Percentiles rank a stretch among this genome's conserved stretches.
Conservation (phyloP, 148 eudicot genomes). For the Vaccinium myrtillus region DNA sequence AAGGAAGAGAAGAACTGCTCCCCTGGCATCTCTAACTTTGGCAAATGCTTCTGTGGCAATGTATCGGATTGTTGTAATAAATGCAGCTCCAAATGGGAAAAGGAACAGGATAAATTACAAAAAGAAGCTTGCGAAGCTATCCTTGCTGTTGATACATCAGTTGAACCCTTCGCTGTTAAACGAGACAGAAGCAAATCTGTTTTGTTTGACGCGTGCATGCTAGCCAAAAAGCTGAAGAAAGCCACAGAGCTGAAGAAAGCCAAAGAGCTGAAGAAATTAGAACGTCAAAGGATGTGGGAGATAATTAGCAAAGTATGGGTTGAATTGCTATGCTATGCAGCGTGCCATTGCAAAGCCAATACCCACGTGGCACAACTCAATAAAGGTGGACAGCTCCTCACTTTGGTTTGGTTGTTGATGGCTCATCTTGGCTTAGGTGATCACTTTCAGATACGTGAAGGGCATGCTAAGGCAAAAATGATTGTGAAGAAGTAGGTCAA, state of each 20-base stretch:
- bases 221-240: conserved; percentile 16
- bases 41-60: background rate
- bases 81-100: background rate
- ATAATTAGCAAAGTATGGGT: conserved; percentile 27
- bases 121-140: background rate
- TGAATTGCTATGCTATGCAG: conserved; percentile 15
- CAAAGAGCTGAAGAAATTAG: background rate
- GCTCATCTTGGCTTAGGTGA: no score
- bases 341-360: conserved; percentile 1
- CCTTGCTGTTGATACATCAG: background rate
- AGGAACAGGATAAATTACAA: background rate
- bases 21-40: background rate
- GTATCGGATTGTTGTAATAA: background rate
- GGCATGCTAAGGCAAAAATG: background rate
- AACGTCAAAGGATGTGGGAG: background rate
- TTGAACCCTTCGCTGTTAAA: conserved; percentile 3
- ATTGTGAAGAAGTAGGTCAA: background rate
- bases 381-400: conserved; percentile 21
- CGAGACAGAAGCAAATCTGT: conserved; percentile 21
- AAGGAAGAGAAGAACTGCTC: background rate
- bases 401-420: conserved; percentile 15
- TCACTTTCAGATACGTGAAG: no score
- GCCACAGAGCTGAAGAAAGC: no score
- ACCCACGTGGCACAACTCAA: conserved; percentile 15
- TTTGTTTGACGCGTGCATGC: conserved; percentile 17